phyloP scores from a whole-genome alignment of 2,329 filamentous ascomycete species.

The Colletotrichum karsti region DNA sequence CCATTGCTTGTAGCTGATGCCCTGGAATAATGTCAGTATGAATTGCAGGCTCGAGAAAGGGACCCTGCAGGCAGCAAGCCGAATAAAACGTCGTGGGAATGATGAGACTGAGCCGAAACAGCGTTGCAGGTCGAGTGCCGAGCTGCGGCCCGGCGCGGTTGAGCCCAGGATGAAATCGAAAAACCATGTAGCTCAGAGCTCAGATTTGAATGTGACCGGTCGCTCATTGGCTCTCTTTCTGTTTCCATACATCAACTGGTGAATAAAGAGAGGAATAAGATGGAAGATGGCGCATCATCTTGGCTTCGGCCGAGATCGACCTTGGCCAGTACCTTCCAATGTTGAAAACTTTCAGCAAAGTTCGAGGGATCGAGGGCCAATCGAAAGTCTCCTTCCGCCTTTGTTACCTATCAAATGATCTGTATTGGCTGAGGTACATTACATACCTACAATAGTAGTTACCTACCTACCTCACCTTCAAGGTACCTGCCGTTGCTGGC shows the following conservation, averaged over 20 bases:
- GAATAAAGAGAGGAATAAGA: not conserved
- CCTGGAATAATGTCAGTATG: not conserved
- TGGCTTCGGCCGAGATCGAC: not conserved
- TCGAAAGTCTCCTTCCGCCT: not conserved
- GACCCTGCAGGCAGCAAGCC: constrained; percentile 1
- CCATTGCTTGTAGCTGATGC: not conserved
- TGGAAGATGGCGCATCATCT: not conserved
- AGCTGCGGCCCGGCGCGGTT: constrained; percentile 6
- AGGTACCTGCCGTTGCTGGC: not conserved
- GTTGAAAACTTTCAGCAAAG: not conserved
- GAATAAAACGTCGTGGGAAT: not conserved
- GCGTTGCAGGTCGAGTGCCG: constrained; percentile 7
- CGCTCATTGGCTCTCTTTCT: not conserved
- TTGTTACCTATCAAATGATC: not conserved
- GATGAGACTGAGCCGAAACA: constrained; percentile 20
- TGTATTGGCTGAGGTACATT: not conserved
- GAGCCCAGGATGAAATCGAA: not conserved
- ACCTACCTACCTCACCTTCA: no score
- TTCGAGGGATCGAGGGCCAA: not conserved
- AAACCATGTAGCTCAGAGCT: no score
- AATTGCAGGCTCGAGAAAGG: not conserved
- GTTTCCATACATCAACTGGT: not conserved
- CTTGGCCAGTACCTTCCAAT: not conserved
- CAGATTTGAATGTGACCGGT: not conserved
- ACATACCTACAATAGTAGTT: no score